Evolutionary conservation across 1,284 basidiomycete species (phyloP), one percentile per base, ranked within the genome.

Genomic region (Ganoderma multipileum): DNA sequence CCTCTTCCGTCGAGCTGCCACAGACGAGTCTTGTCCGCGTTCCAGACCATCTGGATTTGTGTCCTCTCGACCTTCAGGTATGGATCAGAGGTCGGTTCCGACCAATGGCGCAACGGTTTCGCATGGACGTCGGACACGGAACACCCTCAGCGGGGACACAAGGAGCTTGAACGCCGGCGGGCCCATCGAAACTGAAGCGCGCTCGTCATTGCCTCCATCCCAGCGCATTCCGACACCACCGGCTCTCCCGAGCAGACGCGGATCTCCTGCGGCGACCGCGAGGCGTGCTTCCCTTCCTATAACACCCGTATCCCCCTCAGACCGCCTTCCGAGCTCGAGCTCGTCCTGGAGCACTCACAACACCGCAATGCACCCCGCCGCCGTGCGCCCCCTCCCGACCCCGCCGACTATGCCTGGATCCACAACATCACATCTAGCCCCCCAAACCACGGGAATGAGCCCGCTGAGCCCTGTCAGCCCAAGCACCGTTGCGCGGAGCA

Each of bases 191-290:
- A 68, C 70, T 66, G 73, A 67, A 65, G 65, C 69, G 67, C 70
- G 64, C 71, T 44, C 68, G 36, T 72, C 72, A 72, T 69, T 72
- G 73, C 73, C 73, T 68, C 69, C 68, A 64, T 69, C 73, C 58
- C 73, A 73, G 28, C 71, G 63, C 50, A 73, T 67, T 73, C 73
- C 75, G 72, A 75, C 74, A 61, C 75, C 76, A 67, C 75, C 75
- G 72, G 77, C 76, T 36, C 71, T 76, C 66, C 67, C 74, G 61
- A 71, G 72, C 68, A 73, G 75, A 64, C 69, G 70, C 65, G 72
- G 67, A 69, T 67, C 71, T 58, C 69, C 63, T 63, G 71, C 70
- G 63, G 67, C 58, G 57, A 20, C 67, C 28, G 63, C 68, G 26
- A 55, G 71, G 38, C 65, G 70, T 38, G 63, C 68, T 42, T 72